Percentiles rank a stretch among this genome's conserved stretches.
Evolutionary conservation across 371 early-diverging fungal genomes (phyloP).

Genomic region (Lichtheimia hyalospora): DNA sequence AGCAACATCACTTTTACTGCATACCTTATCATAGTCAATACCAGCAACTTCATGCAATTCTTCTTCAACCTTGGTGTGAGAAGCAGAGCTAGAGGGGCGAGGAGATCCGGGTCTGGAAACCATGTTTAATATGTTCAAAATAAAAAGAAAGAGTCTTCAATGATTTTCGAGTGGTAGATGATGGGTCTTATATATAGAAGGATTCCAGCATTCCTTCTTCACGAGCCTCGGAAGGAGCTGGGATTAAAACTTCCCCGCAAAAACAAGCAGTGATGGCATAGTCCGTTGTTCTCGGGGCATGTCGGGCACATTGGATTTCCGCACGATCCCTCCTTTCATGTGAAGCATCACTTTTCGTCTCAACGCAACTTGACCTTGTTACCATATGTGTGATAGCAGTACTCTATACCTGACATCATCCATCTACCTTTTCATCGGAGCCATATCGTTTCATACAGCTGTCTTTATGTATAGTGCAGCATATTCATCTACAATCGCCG

Average conservation of each 20-base stretch:
- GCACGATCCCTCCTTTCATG: neutral
- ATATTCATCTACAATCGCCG: too few species aligned
- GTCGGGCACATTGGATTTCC: neutral
- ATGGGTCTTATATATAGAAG: too few species aligned
- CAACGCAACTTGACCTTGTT: too few species aligned
- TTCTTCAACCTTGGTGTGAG: slow-evolving; percentile 52
- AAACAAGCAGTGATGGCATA: neutral
- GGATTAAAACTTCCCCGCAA: slow-evolving; percentile 1
- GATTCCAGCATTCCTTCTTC: too few species aligned
- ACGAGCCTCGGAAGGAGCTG: slow-evolving; percentile 1
- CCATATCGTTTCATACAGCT: too few species aligned
- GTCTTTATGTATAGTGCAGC: too few species aligned
- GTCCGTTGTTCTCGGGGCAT: neutral
- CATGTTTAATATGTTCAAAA: neutral
- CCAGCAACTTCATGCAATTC: slow-evolving; percentile 47
- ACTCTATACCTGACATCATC: too few species aligned
- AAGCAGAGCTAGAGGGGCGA: slow-evolving; percentile 35
- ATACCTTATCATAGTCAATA: slow-evolving; percentile 53
- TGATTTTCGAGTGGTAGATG: too few species aligned
- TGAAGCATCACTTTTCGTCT: too few species aligned
- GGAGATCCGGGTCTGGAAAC: slow-evolving; percentile 34
- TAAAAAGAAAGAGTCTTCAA: too few species aligned
- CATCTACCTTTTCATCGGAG: too few species aligned
- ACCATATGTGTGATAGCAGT: too few species aligned
- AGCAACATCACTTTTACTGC: neutral